Evolutionary conservation across 768 basidiomycete species (phyloP), one percentile per base, ranked within the genome.

Genomic region (Macrolepiota albuminosa): DNA sequence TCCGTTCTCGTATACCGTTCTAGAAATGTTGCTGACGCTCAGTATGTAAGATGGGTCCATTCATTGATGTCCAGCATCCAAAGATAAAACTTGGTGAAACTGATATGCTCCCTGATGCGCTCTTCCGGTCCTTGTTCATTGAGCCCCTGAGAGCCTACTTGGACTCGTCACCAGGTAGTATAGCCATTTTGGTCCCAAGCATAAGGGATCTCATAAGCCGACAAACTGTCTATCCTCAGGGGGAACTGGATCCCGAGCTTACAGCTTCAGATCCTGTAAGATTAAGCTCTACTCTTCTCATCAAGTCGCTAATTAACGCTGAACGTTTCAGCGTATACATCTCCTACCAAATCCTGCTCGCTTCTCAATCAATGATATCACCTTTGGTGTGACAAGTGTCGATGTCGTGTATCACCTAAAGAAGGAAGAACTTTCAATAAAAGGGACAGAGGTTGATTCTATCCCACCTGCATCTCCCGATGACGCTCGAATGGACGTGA

Each of bases 401-500:
- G 97, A 99, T 70, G 83, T 87, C 0, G 74, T 98, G 24, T 96
- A 95, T 75, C 94, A 97, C 69, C 78, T 98, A 1, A 84, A 87
- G 54, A 91, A 87, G 65, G 90, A 96, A 64, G 91, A 96, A 70
- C 84, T 85, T 59, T 75, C 87, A 62, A 87, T 84, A 69, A 79
- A 82, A 31, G 86, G 85, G 2, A 77, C 82, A 56, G 91, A 89
- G 59, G 75, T 83, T 2, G 83, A 85, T 40, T 70, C 87, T 1
- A 66, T 81, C 10, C 62, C 69, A 4, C 62, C 73, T 6, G 67
- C 72, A 2, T 69, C 73, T 4, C 59, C 73, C 4, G 80, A 83
- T 55, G 81, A 84, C 33, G 67, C 76, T 7, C 75, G 76, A 14
- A 74, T 71, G n/a, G 95, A 98, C 67, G 69, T 82, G 0, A 93